Base-by-base conservation (phyloP, 768 basidiomycete genomes). In the Dentipellis sp. region DNA sequence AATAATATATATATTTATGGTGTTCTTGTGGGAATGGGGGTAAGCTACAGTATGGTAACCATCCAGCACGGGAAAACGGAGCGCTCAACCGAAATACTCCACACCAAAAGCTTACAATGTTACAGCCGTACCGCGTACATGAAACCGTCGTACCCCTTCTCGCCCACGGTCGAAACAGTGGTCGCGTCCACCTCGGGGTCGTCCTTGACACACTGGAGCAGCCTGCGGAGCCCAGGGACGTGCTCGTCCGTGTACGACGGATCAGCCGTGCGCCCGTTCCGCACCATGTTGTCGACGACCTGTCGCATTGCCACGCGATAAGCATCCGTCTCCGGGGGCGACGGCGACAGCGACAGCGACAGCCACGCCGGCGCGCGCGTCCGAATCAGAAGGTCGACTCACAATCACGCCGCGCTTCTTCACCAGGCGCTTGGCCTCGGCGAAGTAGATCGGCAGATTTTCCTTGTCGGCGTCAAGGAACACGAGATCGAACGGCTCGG, bases 401-500 rank as follows among this genome's bases (percentile, higher is more conserved):
- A 81, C 81, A 55, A 88, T 83, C 17, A 86, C 75, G 14, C 83
- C 84, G 12, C 82, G 80, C 46, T 75, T 74, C 50, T 78, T 72
- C 0, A 81, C 73, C 6, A 88, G 72, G 12, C 84, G 75, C 63
- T 86, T 81, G 0, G 78, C 79, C 58, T 86, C 76, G 0, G 66
- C 69, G 68, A 82, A 84, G 63, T 87, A 86, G 4, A 71, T 70
- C 21, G 72, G 54, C 58, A 82, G 82, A 40, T 72, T 74, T 4
- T 69, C 66, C 65, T 87, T 87, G 70, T 87, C 83, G 8, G 84
- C 86, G 67, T 88, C 86, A 58, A 87, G 83, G 72, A 88, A 89
- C 4, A 75, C 74, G 19, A 89, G 67, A 66, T 88, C 86, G 66
- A 84, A 87, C 2, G 75, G 76, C 6, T 69, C 67, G 10, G 74